Percentiles rank a stretch among this genome's conserved stretches.
These are phyloP conservation scores for Cladophialophora immunda DNA, from an alignment of 2,329 filamentous ascomycete species.

Conservation along the genomic window DNA sequence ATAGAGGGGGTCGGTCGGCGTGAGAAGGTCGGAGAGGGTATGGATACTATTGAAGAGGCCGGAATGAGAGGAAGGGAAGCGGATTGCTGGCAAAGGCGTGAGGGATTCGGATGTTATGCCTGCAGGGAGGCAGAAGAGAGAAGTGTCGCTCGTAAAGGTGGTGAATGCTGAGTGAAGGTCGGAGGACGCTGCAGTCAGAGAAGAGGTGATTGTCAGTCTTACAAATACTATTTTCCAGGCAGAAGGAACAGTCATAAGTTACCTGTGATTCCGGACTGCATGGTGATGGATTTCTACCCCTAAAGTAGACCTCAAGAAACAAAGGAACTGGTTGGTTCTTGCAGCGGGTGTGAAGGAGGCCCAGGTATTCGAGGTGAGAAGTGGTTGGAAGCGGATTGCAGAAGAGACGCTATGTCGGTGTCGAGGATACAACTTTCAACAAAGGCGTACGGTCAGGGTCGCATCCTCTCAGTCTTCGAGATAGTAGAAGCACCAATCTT, in stretches of 20 bases:
- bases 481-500: not conserved
- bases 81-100: constrained; percentile 50
- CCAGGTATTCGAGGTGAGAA: not conserved
- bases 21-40: constrained; percentile 60
- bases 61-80: constrained; percentile 46
- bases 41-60: constrained; percentile 62
- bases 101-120: constrained; percentile 56
- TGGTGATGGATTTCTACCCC: constrained; percentile 40
- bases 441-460: not conserved
- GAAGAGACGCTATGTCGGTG: not conserved
- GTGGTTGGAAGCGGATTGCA: not conserved
- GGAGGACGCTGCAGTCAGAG: constrained; percentile 49
- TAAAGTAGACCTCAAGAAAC: not conserved
- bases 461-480: not conserved
- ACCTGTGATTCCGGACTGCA: constrained; percentile 62
- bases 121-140: constrained; percentile 56
- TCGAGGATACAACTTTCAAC: not conserved
- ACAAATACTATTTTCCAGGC: not conserved
- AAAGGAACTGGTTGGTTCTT: not conserved
- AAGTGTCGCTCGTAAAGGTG: constrained; percentile 51
- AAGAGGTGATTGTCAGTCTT: not conserved
- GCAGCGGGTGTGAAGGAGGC: not conserved
- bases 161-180: constrained; percentile 58
- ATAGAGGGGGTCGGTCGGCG: constrained; percentile 66
- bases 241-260: constrained; percentile 21